Evolutionary conservation across 148 eudicot genomes (phyloP), one percentile per base, ranked within the genome.

Genomic region (Oxyria digyna): DNA sequence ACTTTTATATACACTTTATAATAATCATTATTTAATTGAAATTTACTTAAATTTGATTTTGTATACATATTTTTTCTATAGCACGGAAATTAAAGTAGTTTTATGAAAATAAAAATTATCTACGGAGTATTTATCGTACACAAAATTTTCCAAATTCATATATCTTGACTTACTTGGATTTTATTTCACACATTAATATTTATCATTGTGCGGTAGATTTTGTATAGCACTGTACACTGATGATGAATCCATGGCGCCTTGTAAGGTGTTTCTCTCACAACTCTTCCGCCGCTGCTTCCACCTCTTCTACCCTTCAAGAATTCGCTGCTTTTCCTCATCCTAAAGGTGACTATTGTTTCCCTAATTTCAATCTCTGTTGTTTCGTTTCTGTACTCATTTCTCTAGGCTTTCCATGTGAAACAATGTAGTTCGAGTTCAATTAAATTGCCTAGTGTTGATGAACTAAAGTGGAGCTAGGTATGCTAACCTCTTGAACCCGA

Each of bases 261-360:
- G 41, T 76, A 35, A 79, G 76, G 80, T 78, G 79, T 72, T 71
- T 79, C 32, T 74, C 85, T 74, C 76, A 74, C 50, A 67, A 78
- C 8, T 73, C 83, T 9, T 63, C 82, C 9, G 15, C 80, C 27
- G 50, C 75, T n/a, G 66, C 74, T 72, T 27, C 83, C 15, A 23
- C 80, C 23, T 29, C 77, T 23, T 59, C 76, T 69, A n/a, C 79
- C 1, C 87, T 86, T 42, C 86, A 82, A 8, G 83, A 86, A 35
- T 67, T 86, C 15, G 88, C 87, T 42, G 88, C 87, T 42, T 79
- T 86, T 42, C 52, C 71, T 63, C 74, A 55, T 42, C 77, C 80
- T 45, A 85, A 85, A 80, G 88, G 91, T 87, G 40, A 3, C n/a
- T 3, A n/a, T 54, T 10, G 11, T 3, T 23, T 0, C 13, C 31